Evolutionary conservation across 495 filamentous ascomycete species (phyloP).

Genomic region (Lasiosphaeria miniovina): DNA sequence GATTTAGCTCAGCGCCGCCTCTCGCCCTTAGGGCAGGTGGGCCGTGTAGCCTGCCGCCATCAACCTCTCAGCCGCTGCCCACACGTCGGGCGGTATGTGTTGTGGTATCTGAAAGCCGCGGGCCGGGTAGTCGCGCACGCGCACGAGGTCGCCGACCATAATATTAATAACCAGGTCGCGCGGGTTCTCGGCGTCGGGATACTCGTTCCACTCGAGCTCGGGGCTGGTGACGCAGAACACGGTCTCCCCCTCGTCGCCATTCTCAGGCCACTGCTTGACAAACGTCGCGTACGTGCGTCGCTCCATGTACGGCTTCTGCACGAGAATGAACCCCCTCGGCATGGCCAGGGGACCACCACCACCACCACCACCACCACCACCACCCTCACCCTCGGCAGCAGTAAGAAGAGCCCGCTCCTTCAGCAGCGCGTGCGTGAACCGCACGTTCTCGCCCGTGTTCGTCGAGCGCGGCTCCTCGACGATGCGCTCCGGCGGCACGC

Average conservation of each 20-base stretch:
- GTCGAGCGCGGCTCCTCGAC: conserved; percentile 33
- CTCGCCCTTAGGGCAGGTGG: conserved; percentile 29
- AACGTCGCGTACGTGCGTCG: conserved; percentile 39
- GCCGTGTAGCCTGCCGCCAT: conserved; percentile 30
- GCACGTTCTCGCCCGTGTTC: conserved; percentile 42
- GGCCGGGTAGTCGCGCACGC: conserved; percentile 36
- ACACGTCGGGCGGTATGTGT: conserved; percentile 35
- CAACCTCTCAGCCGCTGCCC: conserved; percentile 34
- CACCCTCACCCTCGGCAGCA: background rate
- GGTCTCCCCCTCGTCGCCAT: background rate
- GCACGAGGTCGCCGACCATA: conserved; percentile 37
- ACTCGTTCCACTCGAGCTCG: conserved; percentile 30
- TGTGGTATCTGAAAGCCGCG: conserved; percentile 37
- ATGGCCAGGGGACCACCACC: background rate
- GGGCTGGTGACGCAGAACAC: conserved; percentile 35
- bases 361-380: background rate
- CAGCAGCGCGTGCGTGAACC: conserved; percentile 34
- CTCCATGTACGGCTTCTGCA: conserved; percentile 45
- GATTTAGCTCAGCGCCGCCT: no score
- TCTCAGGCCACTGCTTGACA: conserved; percentile 36
- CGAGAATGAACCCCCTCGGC: conserved; percentile 26
- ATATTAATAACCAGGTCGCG: conserved; percentile 36
- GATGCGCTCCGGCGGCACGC: conserved; percentile 27
- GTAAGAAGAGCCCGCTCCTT: conserved; percentile 14
- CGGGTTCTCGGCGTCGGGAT: conserved; percentile 31